A percentile compares a stretch with the other conserved stretches of the same genome.
Evolutionary conservation across 2,329 filamentous ascomycete genomes (phyloP).

Genomic region (Nothomitra cinnamomea): DNA sequence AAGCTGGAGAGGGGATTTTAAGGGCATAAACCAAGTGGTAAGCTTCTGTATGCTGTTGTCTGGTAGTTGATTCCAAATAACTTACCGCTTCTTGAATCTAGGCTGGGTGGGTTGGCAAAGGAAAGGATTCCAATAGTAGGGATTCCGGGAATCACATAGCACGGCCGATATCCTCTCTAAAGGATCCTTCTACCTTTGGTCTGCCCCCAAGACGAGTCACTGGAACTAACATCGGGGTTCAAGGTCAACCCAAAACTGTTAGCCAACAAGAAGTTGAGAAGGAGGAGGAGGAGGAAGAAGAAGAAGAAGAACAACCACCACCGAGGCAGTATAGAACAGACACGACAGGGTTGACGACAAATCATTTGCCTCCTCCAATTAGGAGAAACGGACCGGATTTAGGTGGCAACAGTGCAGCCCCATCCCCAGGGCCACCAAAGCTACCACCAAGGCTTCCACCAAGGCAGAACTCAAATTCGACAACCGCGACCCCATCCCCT

Average conservation of each 20-base stretch:
- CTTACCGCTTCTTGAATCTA: background rate
- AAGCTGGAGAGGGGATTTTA: slow-evolving; percentile 30
- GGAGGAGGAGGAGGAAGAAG: slow-evolving; percentile 11
- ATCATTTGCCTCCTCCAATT: slow-evolving; percentile 50
- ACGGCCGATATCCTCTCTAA: slow-evolving; percentile 4
- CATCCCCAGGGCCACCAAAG: slow-evolving; percentile 19
- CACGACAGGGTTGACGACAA: slow-evolving; percentile 53
- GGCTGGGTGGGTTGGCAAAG: slow-evolving; percentile 20
- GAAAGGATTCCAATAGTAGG: slow-evolving; percentile 14
- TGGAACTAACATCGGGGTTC: slow-evolving; percentile 12
- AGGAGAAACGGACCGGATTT: slow-evolving; percentile 25
- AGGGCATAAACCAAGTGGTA: slow-evolving; percentile 19
- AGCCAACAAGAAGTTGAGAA: slow-evolving; percentile 15
- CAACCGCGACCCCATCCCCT: slow-evolving; percentile 26
- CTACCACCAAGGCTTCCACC: slow-evolving; percentile 57
- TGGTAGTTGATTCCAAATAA: background rate
- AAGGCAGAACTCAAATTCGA: slow-evolving; percentile 37
- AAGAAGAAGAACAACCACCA: slow-evolving; percentile 24
- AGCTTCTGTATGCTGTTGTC: slow-evolving; percentile 1
- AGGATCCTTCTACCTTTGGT: slow-evolving; percentile 5
- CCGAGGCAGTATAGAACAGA: slow-evolving; percentile 51
- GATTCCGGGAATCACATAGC: slow-evolving; percentile 6
- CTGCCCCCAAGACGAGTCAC: slow-evolving; percentile 10
- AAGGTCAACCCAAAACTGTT: background rate
- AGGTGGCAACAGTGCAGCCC: slow-evolving; percentile 11